phyloP scores from a whole-genome alignment of 441 rosid genomes.

The Pelargonium australe region DNA sequence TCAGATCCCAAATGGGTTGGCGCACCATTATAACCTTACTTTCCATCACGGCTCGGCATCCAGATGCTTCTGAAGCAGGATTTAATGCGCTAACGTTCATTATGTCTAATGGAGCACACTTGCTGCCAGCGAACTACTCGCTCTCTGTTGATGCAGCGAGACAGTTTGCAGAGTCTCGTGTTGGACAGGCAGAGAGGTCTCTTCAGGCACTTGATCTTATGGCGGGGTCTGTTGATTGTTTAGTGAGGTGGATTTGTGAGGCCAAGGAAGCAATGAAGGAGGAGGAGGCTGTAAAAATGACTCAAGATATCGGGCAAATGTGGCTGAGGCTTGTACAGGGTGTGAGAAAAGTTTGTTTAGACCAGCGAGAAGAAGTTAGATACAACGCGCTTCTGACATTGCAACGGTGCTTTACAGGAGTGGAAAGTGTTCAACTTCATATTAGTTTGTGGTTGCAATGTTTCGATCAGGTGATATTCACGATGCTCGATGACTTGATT shows the following conservation, averaged over 20 bases:
- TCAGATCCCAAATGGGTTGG: conserved; percentile 91
- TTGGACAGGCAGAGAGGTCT: conserved; percentile 63
- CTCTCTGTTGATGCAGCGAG: conserved; percentile 78
- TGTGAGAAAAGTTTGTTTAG: conserved; percentile 81
- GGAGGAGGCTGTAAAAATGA: conserved; percentile 54
- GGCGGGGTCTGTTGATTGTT: conserved; percentile 69
- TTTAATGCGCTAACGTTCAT: conserved; percentile 67
- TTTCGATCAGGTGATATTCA: conserved; percentile 72
- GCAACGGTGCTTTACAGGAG: conserved; percentile 73
- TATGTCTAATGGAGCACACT: conserved; percentile 72
- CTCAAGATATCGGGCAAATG: conserved; percentile 79
- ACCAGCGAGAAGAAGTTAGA: conserved; percentile 89
- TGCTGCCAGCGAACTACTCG: conserved; percentile 66
- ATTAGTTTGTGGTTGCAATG: conserved; percentile 69
- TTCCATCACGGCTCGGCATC: conserved; percentile 83
- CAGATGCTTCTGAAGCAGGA: conserved; percentile 93
- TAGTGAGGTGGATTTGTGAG: conserved; percentile 59
- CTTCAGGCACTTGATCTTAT: conserved; percentile 71
- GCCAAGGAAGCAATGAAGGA: conserved; percentile 58
- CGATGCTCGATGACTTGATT: conserved; percentile 77
- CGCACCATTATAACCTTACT: conserved; percentile 75
- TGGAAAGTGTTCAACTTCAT: conserved; percentile 49
- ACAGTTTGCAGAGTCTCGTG: conserved; percentile 96
- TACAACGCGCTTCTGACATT: conserved; percentile 71
- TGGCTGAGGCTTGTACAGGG: conserved; percentile 93